phyloP scores from a whole-genome alignment of 345 rosid genomes.

The Syzygium aromaticum region DNA sequence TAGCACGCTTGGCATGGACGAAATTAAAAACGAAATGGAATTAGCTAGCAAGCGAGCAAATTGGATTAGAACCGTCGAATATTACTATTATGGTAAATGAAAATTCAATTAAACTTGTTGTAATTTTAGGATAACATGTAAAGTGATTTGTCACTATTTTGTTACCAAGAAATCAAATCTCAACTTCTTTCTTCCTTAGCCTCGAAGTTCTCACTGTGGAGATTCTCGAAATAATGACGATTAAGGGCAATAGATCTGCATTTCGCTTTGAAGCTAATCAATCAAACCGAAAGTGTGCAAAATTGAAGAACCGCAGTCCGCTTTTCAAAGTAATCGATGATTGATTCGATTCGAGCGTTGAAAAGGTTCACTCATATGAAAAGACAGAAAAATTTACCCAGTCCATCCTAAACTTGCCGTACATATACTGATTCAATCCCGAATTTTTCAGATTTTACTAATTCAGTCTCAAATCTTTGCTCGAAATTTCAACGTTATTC shows the following conservation, averaged over 20 bases:
- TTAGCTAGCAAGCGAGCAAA: background rate
- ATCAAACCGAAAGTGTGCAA: background rate
- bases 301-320: background rate
- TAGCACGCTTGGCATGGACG: accelerated
- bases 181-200: background rate
- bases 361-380: background rate
- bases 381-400: background rate
- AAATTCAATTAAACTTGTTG: background rate
- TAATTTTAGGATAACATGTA: background rate
- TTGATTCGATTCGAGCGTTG: background rate
- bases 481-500: accelerated
- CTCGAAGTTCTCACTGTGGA: background rate
- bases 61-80: background rate
- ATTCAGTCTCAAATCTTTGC: accelerated
- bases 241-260: background rate
- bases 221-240: background rate
- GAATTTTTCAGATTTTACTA: background rate
- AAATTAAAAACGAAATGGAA: background rate
- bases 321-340: background rate
- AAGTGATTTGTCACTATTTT: background rate
- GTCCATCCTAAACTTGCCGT: background rate
- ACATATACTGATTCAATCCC: too few species aligned
- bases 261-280: background rate
- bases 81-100: background rate
- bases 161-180: background rate